A percentile compares a stretch with the other conserved stretches of the same genome.
Evolutionary conservation across 257 asterid species (phyloP).

Genomic region (Craterostigma plantagineum): DNA sequence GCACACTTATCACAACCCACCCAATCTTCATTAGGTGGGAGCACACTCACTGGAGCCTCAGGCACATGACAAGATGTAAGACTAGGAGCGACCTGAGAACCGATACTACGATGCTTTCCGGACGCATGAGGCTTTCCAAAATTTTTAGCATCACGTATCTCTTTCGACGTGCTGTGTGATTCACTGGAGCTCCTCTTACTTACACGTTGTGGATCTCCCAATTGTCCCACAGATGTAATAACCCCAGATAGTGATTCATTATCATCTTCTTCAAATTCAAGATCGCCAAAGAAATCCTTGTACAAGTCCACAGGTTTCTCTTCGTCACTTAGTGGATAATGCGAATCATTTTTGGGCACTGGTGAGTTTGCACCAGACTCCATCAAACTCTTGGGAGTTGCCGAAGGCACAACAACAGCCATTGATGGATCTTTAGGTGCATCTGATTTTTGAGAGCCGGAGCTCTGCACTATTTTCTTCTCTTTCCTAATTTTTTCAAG

Average conservation of each 20-base stretch:
- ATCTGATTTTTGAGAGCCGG: constrained; percentile 18
- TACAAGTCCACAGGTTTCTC: constrained; percentile 40
- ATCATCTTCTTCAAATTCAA: constrained; percentile 39
- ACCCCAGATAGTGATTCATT: constrained; percentile 47
- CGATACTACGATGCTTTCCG: constrained; percentile 18
- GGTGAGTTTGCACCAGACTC: constrained; percentile 14
- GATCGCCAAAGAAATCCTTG: constrained; percentile 65
- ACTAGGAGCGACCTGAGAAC: constrained; percentile 23
- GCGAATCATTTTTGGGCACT: constrained; percentile 28
- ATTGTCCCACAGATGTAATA: constrained; percentile 22
- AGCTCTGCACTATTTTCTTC: constrained; percentile 23
- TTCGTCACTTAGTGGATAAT: constrained; percentile 29
- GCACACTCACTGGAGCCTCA: constrained; percentile 29
- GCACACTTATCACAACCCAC: constrained; percentile 75
- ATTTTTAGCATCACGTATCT: constrained; percentile 17
- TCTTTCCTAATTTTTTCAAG: constrained; percentile 30
- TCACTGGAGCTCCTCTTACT: constrained; percentile 24
- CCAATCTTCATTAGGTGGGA: constrained; percentile 76
- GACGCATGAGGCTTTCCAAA: constrained; percentile 22
- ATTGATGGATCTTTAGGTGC: constrained; percentile 20
- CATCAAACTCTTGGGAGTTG: constrained; percentile 31
- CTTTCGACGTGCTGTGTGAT: constrained; percentile 22
- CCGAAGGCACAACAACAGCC: constrained; percentile 25
- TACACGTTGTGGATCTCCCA: constrained; percentile 22
- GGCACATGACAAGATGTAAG: constrained; percentile 25